Percentiles rank a stretch among this genome's conserved stretches.
phyloP scores from a whole-genome alignment of 2,329 filamentous ascomycete genomes.

The Penicillium brasilianum region DNA sequence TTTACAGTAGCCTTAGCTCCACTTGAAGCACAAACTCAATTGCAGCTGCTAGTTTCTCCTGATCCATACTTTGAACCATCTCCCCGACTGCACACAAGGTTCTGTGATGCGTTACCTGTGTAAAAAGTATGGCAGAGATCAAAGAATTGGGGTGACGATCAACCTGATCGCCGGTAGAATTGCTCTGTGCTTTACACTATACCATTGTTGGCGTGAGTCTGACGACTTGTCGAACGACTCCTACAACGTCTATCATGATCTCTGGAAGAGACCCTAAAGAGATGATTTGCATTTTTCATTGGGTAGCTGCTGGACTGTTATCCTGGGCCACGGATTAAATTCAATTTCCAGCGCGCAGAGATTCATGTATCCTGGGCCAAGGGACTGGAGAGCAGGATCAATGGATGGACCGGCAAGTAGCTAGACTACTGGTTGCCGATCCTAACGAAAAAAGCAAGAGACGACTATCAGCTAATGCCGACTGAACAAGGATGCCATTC shows the following conservation, averaged over 20 bases:
- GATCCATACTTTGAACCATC: slow-evolving; percentile 11
- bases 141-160: slow-evolving; percentile 18
- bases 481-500: slow-evolving; percentile 12
- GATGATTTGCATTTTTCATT: slow-evolving; percentile 13
- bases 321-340: slow-evolving; percentile 19
- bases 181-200: slow-evolving; percentile 11
- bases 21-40: slow-evolving; percentile 1
- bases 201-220: not conserved
- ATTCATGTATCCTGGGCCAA: slow-evolving; percentile 17
- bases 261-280: not conserved
- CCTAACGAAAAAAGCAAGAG: slow-evolving; percentile 11
- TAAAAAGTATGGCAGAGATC: slow-evolving; percentile 30
- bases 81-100: slow-evolving; percentile 23
- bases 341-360: slow-evolving; percentile 16
- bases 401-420: not conserved
- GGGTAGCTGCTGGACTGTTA: slow-evolving; percentile 17
- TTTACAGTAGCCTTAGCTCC: not conserved
- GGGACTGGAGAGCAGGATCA: slow-evolving; percentile 13
- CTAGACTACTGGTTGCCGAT: not conserved
- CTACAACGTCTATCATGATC: slow-evolving; percentile 1
- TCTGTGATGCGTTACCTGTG: slow-evolving; percentile 24
- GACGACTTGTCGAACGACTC: not conserved
- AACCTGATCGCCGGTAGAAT: slow-evolving; percentile 17
- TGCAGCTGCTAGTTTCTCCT: not conserved
- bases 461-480: not conserved